Conservation (phyloP, 2,329 filamentous ascomycete genomes). For the Metarhizium guizhouense region DNA sequence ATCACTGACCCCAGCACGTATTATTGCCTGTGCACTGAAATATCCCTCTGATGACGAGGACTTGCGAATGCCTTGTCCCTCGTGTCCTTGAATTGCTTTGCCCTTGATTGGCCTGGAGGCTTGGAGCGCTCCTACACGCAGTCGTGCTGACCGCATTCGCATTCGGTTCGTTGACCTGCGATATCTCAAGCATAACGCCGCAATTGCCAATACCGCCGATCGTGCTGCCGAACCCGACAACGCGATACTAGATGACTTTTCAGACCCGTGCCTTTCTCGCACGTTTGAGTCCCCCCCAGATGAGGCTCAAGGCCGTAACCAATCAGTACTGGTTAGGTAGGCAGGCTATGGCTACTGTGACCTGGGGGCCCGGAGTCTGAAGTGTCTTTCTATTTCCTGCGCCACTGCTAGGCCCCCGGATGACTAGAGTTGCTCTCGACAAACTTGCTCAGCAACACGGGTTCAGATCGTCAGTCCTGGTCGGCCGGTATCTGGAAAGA, state of each 20-base stretch:
- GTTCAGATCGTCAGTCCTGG: constrained; percentile 25
- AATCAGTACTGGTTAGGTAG: constrained; percentile 5
- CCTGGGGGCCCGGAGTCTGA: constrained; percentile 15
- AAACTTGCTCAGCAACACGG: constrained; percentile 19
- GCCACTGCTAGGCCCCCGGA: constrained; percentile 19
- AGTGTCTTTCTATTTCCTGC: constrained; percentile 20
- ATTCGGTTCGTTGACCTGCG: background rate
- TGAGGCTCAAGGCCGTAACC: constrained; percentile 6
- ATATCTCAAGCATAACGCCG: background rate
- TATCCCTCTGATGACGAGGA: background rate
- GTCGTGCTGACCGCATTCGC: background rate
- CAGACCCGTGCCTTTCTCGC: constrained; percentile 14
- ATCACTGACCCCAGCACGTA: no score
- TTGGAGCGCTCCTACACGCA: background rate
- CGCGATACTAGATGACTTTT: background rate
- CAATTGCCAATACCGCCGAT: background rate
- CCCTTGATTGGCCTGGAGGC: no score
- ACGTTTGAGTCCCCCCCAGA: constrained; percentile 14
- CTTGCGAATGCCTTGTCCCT: background rate
- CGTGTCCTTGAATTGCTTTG: no score
- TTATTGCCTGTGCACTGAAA: no score
- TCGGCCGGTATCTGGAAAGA: constrained; percentile 27
- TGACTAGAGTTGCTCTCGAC: constrained; percentile 23
- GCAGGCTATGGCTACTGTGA: constrained; percentile 23
- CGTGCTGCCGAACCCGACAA: background rate